phyloP scores from a whole-genome alignment of 352 stramenopile species.

The Hyphochytrium catenoides region DNA sequence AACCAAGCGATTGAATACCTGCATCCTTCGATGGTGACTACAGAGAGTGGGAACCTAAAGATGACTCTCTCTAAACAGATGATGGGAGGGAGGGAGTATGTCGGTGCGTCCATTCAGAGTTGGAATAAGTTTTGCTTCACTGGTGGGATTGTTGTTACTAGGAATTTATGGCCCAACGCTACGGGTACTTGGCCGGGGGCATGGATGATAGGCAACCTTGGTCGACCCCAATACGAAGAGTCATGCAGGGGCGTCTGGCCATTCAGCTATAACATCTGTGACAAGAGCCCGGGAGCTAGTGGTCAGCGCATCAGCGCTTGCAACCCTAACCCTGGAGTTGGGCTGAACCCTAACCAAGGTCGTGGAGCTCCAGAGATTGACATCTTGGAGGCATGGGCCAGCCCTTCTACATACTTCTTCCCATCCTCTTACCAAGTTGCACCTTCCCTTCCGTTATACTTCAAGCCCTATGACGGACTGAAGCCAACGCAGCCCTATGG shows the following conservation, averaged over 20 bases:
- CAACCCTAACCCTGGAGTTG: conserved; percentile 64
- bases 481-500: no score
- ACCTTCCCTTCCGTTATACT: conserved; percentile 20
- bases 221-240: conserved; percentile 73
- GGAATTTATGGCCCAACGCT: no score
- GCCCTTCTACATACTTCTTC: conserved; percentile 30
- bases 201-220: conserved; percentile 86
- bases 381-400: conserved; percentile 62
- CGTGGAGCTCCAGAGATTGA: conserved; percentile 84
- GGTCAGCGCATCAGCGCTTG: conserved; percentile 65
- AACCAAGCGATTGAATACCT: conserved; percentile 33
- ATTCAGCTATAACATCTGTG: conserved; percentile 77
- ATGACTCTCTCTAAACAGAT: conserved; percentile 6
- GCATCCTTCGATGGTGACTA: conserved; percentile 29
- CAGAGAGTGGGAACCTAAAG: conserved; percentile 27
- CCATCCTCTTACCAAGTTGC: conserved; percentile 47
- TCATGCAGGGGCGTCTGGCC: conserved; percentile 83
- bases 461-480: no score
- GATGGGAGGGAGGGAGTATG: conserved; percentile 20
- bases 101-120: conserved; percentile 61
- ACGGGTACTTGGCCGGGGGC: conserved; percentile 65
- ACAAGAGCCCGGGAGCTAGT: conserved; percentile 39
- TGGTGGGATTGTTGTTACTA: conserved; percentile 70
- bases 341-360: conserved; percentile 59
- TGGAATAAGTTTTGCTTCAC: conserved; percentile 92